Evolutionary conservation across 2,329 filamentous ascomycete species (phyloP), one percentile per base, ranked within the genome.

Genomic region (Hypoxylon sp.): DNA sequence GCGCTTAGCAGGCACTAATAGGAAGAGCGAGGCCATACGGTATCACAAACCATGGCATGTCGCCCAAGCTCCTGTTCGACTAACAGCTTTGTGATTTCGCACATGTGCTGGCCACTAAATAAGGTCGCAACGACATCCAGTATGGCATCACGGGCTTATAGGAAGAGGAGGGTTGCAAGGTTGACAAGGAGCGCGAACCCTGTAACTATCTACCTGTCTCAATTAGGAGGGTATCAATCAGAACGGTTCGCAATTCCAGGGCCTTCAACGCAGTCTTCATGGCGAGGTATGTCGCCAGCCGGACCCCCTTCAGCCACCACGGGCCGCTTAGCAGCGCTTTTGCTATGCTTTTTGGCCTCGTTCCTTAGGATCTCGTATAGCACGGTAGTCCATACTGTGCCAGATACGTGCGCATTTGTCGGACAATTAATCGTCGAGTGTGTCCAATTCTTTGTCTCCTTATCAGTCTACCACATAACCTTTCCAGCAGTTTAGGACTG

Each of bases 301-400:
- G 82, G 82, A 0, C 84, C 77, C 5, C 81, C 81, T 19, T 79
- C 51, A 45, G 74, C 68, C 51, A 84, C 80, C 5, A 74, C 73
- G 0, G 83, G 82, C 34, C 74, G 72, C 25, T 70, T 69, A 1
- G 67, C 77, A 48, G 78, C 76, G 62, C 81, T 83, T 75, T 83
- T 82, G 58, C 23, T 82, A 69, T 82, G 74, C 74, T 82, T 82
- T 68, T 84, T 83, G 52, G 84, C 82, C 55, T 85, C 74, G 73
- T 84, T 84, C 83, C 83, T 85, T 63, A 85, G 74, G 9, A 84
- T 77, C 70, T 85, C 83, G 75, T 85, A 84, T 5, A 85, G 79
- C 75, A 84, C 84, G 0, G 78, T 81, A 0, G 81, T 81, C 83
- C 83, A 85, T 65, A 83, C 78, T 45, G 80, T 80, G 32, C 83